phyloP scores from a whole-genome alignment of 805 yeast species.

The Ogataea polymorpha region DNA sequence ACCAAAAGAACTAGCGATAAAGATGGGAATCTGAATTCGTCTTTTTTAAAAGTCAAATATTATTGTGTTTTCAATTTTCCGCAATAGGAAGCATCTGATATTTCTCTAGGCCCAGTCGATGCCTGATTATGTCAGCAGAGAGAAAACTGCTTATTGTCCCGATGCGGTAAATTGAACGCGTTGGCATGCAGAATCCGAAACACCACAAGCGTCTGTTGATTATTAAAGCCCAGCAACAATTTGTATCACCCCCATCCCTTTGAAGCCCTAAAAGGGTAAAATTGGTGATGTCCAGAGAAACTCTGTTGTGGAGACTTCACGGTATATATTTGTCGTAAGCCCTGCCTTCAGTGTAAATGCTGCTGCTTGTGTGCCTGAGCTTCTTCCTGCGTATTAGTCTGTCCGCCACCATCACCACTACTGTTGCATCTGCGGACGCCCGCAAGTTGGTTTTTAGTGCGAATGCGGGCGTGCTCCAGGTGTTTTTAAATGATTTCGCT shows the following conservation, averaged over 20 bases:
- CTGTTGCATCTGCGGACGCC: conserved; percentile 26
- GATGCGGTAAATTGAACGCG: not conserved
- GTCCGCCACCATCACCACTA: conserved; percentile 18
- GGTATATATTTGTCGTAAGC: not conserved
- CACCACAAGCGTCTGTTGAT: not conserved
- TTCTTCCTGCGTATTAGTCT: not conserved
- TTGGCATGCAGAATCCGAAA: not conserved
- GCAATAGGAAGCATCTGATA: conserved; percentile 5
- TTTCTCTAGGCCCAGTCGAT: conserved; percentile 1
- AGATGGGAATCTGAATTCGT: not conserved
- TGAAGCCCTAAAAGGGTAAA: conserved; percentile 18
- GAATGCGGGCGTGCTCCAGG: conserved; percentile 31
- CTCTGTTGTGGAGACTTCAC: not conserved
- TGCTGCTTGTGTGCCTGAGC: not conserved
- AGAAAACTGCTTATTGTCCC: not conserved
- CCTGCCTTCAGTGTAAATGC: not conserved
- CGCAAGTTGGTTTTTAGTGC: conserved; percentile 31
- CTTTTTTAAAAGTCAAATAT: conserved; percentile 2
- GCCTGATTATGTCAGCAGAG: conserved; percentile 3
- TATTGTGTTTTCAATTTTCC: conserved; percentile 12
- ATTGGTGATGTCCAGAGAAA: not conserved
- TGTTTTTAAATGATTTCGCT: conserved; percentile 33
- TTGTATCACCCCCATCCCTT: conserved; percentile 19
- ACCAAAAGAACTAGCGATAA: not conserved
- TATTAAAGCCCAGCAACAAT: not conserved